Evolutionary conservation across 768 basidiomycete species (phyloP).

Genomic region (Saitozyma sp.): DNA sequence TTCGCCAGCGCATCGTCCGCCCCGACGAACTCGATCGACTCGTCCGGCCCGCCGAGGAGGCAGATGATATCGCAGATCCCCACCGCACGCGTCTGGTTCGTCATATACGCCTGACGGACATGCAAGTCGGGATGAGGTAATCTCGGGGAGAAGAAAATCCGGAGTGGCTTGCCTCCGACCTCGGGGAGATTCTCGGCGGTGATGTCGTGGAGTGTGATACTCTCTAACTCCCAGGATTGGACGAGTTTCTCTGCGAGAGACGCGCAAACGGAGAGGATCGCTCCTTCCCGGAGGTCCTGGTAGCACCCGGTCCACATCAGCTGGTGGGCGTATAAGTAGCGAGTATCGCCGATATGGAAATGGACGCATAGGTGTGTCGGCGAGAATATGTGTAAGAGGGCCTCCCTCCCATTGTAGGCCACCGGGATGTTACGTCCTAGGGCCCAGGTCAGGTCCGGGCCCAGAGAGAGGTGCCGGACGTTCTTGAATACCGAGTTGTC

Average conservation of each 20-base stretch:
- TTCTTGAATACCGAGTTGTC: not conserved
- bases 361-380: no score
- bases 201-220: conserved; percentile 15
- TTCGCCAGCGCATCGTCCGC: not conserved
- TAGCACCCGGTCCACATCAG: no score
- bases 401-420: no score
- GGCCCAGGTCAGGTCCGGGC: conserved; percentile 2
- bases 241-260: no score
- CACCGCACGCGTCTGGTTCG: not conserved
- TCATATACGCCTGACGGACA: not conserved
- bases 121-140: not conserved
- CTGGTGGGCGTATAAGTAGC: no score
- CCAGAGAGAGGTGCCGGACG: conserved; percentile 3
- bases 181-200: conserved; percentile 18
- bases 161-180: not conserved
- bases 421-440: not conserved
- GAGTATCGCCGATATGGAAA: no score
- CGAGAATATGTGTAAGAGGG: no score
- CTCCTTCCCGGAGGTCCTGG: no score
- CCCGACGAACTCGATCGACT: conserved; percentile 7
- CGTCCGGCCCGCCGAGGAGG: not conserved
- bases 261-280: no score
- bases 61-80: conserved; percentile 13
- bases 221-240: conserved; percentile 2
- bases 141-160: conserved; percentile 7